phyloP scores from a whole-genome alignment of 2,329 filamentous ascomycete species.

The Aureobasidium zeae region DNA sequence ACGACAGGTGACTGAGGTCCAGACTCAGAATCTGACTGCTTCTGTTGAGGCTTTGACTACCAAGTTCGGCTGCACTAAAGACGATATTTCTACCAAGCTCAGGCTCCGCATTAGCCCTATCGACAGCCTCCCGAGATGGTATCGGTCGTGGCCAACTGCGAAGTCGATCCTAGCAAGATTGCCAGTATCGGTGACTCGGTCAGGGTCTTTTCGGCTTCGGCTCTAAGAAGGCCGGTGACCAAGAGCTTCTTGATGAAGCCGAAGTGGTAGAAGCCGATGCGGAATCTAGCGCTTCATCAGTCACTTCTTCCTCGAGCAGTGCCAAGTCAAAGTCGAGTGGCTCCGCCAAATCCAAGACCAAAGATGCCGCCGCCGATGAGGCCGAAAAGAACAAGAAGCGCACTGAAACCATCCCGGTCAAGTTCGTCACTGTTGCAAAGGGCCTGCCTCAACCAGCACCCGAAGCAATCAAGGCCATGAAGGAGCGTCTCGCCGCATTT shows the following conservation, averaged over 20 bases:
- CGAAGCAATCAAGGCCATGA: constrained; percentile 51
- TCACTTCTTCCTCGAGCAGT: constrained; percentile 39
- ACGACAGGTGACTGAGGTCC: constrained; percentile 54
- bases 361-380: constrained; percentile 25
- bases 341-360: too few species aligned
- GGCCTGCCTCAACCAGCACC: constrained; percentile 49
- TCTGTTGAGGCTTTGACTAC: constrained; percentile 71
- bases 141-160: constrained; percentile 73
- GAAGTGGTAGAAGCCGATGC: constrained; percentile 37
- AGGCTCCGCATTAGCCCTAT: constrained; percentile 61
- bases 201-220: constrained; percentile 91
- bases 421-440: constrained; percentile 36
- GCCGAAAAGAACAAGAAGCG: constrained; percentile 36
- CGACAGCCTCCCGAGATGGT: constrained; percentile 68
- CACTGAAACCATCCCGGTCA: constrained; percentile 44
- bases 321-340: constrained; percentile 35
- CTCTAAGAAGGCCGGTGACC: constrained; percentile 78
- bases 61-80: constrained; percentile 65
- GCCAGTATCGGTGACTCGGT: constrained; percentile 84
- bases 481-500: constrained; percentile 66
- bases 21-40: constrained; percentile 77
- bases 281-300: constrained; percentile 26
- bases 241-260: constrained; percentile 55
- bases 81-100: constrained; percentile 73
- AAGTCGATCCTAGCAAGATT: constrained; percentile 65